These are phyloP conservation scores for Bretziella fagacearum DNA, from an alignment of 2,329 filamentous ascomycete genomes.

Conservation along the genomic window DNA sequence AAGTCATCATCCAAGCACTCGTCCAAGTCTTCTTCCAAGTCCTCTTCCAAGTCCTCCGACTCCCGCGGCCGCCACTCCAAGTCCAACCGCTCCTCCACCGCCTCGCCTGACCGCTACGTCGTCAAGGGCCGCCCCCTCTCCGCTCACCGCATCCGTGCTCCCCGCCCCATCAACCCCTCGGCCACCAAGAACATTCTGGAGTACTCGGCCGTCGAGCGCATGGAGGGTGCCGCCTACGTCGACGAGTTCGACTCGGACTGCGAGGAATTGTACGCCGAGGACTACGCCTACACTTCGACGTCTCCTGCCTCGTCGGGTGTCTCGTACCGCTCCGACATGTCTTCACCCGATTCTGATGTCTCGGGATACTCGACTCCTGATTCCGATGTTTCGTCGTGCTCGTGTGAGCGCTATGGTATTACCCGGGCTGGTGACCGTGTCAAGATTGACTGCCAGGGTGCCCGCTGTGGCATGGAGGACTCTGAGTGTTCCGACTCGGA, in stretches of 20 bases:
- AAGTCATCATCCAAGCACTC: slow-evolving; percentile 27
- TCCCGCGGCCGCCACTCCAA: slow-evolving; percentile 29
- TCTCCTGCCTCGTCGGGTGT: slow-evolving; percentile 54
- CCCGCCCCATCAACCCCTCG: slow-evolving; percentile 75
- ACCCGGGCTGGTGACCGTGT: slow-evolving; percentile 83
- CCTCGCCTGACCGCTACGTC: slow-evolving; percentile 45
- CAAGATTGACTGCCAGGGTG: slow-evolving; percentile 88
- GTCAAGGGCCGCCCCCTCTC: slow-evolving; percentile 80
- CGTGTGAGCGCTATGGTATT: slow-evolving; percentile 92
- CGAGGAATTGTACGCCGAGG: slow-evolving; percentile 25
- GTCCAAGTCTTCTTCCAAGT: slow-evolving; percentile 31
- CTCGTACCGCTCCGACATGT: slow-evolving; percentile 57
- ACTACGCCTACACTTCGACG: slow-evolving; percentile 34
- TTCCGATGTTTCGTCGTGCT: slow-evolving; percentile 66
- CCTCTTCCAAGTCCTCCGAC: slow-evolving; percentile 24
- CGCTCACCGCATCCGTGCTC: slow-evolving; percentile 74
- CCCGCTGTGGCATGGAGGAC: slow-evolving; percentile 48
- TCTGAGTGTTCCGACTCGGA: slow-evolving; percentile 45
- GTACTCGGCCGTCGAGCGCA: slow-evolving; percentile 57
- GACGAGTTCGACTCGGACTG: slow-evolving; percentile 35
- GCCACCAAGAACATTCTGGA: slow-evolving; percentile 74
- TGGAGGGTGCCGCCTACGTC: slow-evolving; percentile 56
- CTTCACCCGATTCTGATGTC: slow-evolving; percentile 53
- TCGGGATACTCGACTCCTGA: slow-evolving; percentile 64
- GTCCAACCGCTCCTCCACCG: slow-evolving; percentile 25